Evolutionary conservation across 2,329 filamentous ascomycete genomes (phyloP).

Genomic region (Dendrostoma leiphaemia): DNA sequence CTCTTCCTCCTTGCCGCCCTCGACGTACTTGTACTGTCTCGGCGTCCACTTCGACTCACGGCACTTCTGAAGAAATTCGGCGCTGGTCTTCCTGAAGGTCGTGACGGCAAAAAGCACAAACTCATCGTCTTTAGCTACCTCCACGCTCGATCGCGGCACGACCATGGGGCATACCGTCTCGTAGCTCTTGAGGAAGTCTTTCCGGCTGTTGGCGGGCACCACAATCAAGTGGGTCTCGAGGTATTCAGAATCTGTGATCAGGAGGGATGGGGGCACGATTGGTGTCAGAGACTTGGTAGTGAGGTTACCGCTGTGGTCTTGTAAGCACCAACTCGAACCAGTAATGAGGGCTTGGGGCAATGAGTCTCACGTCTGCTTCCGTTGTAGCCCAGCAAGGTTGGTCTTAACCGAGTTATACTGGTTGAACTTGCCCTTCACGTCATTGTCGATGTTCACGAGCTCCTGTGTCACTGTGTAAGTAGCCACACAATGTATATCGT

Average conservation of each 20-base stretch:
- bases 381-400: conserved; percentile 75
- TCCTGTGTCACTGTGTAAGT: conserved; percentile 53
- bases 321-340: not conserved
- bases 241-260: conserved; percentile 91
- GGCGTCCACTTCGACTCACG: conserved; percentile 94
- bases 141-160: conserved; percentile 79
- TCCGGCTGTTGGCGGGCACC: conserved; percentile 74
- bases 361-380: conserved; percentile 74
- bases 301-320: conserved; percentile 71
- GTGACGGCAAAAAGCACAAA: conserved; percentile 87
- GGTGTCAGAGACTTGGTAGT: conserved; percentile 91
- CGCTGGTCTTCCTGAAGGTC: conserved; percentile 86
- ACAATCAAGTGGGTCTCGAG: conserved; percentile 93
- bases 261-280: conserved; percentile 75
- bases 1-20: conserved; percentile 88
- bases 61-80: conserved; percentile 88
- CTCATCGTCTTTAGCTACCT: conserved; percentile 84
- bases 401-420: conserved; percentile 93
- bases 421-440: conserved; percentile 90
- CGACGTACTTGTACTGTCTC: conserved; percentile 88
- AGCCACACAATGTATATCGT: not conserved
- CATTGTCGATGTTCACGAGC: conserved; percentile 87
- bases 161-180: conserved; percentile 90
- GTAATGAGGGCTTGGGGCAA: not conserved
- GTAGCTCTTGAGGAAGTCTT: conserved; percentile 87